Conservation (phyloP, 352 stramenopile genomes). For the Phytophthora nicotianae region DNA sequence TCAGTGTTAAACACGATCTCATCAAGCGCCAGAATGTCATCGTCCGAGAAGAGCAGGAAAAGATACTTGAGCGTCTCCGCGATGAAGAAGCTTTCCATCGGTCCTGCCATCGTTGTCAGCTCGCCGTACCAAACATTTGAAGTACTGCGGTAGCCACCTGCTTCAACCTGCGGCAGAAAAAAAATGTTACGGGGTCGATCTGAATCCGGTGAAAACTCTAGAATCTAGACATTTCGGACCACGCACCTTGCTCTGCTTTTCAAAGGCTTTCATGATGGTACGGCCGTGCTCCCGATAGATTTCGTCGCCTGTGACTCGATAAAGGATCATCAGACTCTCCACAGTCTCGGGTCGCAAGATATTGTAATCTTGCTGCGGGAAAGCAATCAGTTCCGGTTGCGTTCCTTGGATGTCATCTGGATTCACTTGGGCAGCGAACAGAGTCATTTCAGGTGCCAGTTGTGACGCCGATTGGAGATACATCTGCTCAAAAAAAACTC, state of each 20-base stretch:
- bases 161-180: slow-evolving; percentile 30
- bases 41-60: slow-evolving; percentile 87
- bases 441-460: slow-evolving; percentile 76
- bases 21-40: slow-evolving; percentile 69
- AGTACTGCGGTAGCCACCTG: slow-evolving; percentile 74
- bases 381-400: slow-evolving; percentile 25
- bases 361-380: slow-evolving; percentile 55
- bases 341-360: slow-evolving; percentile 87
- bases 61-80: slow-evolving; percentile 95
- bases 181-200: neutral
- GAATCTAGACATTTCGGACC: neutral
- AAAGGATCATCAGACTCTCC: slow-evolving; percentile 90
- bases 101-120: slow-evolving; percentile 28
- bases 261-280: slow-evolving; percentile 78
- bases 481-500: slow-evolving; percentile 45
- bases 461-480: slow-evolving; percentile 63
- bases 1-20: slow-evolving; percentile 89
- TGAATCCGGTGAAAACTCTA: neutral
- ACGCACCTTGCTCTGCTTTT: slow-evolving; percentile 67
- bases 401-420: slow-evolving; percentile 5
- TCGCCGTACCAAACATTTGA: slow-evolving; percentile 51
- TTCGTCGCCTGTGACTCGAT: slow-evolving; percentile 83
- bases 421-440: slow-evolving; percentile 49
- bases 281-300: slow-evolving; percentile 83
- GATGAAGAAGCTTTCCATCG: slow-evolving; percentile 92